Conservation (phyloP, 768 basidiomycete species). For the Tylopilus vinaceipallidus region DNA sequence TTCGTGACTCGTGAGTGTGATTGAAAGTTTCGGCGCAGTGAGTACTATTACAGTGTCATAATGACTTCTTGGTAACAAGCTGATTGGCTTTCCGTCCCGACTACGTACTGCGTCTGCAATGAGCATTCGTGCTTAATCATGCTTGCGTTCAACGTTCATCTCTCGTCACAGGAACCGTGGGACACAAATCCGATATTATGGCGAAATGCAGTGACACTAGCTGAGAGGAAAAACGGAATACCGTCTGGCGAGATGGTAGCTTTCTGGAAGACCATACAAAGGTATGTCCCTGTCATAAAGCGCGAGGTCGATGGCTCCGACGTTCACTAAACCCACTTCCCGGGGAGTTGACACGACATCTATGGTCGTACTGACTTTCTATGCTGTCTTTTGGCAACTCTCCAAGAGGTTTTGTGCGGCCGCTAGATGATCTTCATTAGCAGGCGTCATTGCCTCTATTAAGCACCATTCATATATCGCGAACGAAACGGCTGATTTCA, state of each 20-base stretch:
- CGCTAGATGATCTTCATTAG: background rate
- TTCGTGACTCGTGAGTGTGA: no score
- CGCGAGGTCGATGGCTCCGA: background rate
- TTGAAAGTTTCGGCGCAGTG: no score
- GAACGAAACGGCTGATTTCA: background rate
- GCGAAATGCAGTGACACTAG: slow-evolving; percentile 8
- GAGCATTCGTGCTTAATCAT: background rate
- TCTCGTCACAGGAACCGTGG: slow-evolving; percentile 4
- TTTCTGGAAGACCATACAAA: slow-evolving; percentile 5
- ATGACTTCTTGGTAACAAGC: no score
- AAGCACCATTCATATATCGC: slow-evolving; percentile 9
- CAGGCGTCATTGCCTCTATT: background rate
- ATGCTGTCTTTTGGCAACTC: background rate
- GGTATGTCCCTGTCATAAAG: slow-evolving; percentile 1
- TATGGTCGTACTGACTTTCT: background rate
- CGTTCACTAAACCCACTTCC: background rate
- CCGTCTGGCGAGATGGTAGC: background rate
- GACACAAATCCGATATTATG: no score
- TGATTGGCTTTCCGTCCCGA: no score
- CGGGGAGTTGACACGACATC: background rate
- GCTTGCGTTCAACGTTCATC: background rate
- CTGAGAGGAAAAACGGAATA: background rate
- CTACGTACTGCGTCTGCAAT: background rate
- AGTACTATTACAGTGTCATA: no score
- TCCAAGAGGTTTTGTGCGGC: background rate